A percentile compares a stretch with the other conserved stretches of the same genome.
Evolutionary conservation across 169 alveolate genomes (phyloP).

Genomic region (Plasmodium relictum): DNA sequence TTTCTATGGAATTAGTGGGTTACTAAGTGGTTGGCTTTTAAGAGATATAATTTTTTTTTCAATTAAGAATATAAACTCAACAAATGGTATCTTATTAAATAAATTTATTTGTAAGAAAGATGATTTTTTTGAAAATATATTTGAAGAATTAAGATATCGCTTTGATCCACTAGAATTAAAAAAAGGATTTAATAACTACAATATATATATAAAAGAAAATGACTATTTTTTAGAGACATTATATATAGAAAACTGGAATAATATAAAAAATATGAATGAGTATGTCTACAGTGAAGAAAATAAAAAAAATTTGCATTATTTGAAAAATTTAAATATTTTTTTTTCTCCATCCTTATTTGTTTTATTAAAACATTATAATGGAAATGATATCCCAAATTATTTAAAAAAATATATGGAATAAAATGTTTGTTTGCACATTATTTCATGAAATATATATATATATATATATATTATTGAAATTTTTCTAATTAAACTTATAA

Average conservation of each 20-base stretch:
- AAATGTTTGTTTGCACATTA: not conserved
- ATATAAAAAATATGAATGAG: constrained; percentile 41
- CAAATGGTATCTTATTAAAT: constrained; percentile 56
- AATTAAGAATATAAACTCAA: constrained; percentile 17
- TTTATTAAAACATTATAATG: constrained; percentile 29
- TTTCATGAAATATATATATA: not conserved
- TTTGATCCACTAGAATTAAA: constrained; percentile 53
- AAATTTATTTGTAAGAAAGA: constrained; percentile 72
- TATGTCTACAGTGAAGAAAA: constrained; percentile 46
- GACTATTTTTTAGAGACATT: constrained; percentile 57
- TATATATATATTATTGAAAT: not conserved
- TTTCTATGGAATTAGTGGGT: constrained; percentile 41
- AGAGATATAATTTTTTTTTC: constrained; percentile 44
- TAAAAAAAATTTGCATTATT: constrained; percentile 43
- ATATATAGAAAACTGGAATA: constrained; percentile 60
- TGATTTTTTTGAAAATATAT: constrained; percentile 28
- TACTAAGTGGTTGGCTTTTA: constrained; percentile 72
- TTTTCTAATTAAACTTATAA: too few relatives aligned
- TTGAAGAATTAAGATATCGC: constrained; percentile 33
- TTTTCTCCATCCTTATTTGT: constrained; percentile 68
- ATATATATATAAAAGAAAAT: constrained; percentile 52
- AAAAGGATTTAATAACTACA: constrained; percentile 42
- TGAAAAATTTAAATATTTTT: constrained; percentile 34
- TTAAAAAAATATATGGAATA: not conserved
- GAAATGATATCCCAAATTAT: constrained; percentile 27